Percentiles rank a stretch among this genome's conserved stretches.
phyloP scores from a whole-genome alignment of 495 filamentous ascomycete genomes.

The Durotheca rogersii region DNA sequence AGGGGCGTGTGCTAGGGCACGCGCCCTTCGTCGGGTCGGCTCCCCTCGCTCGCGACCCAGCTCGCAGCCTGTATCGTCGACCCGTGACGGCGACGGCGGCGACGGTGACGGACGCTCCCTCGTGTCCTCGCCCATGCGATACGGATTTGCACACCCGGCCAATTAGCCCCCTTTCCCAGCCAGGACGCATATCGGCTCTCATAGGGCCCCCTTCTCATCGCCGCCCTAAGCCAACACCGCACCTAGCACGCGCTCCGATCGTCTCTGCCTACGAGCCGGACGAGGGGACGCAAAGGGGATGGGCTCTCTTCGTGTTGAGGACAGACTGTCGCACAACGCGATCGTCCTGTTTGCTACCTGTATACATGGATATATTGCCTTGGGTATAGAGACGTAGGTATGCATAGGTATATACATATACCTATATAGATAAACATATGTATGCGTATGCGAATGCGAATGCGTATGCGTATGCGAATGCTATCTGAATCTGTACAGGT shows the following conservation, averaged over 20 bases:
- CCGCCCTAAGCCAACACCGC: slow-evolving; percentile 34
- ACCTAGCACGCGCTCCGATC: slow-evolving; percentile 27
- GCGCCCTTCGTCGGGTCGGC: too few species aligned
- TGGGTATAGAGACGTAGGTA: background rate
- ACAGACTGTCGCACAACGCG: slow-evolving; percentile 25
- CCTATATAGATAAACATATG: slow-evolving; percentile 1
- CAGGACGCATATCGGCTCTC: slow-evolving; percentile 12
- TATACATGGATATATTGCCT: background rate
- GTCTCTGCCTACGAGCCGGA: slow-evolving; percentile 24
- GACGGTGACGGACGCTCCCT: too few species aligned
- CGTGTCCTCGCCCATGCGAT: slow-evolving; percentile 3
- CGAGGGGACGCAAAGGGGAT: slow-evolving; percentile 21
- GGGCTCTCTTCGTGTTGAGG: slow-evolving; percentile 24
- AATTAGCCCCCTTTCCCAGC: slow-evolving; percentile 30
- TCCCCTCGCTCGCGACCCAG: too few species aligned
- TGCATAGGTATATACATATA: background rate
- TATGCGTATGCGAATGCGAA: too few species aligned
- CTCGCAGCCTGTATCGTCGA: too few species aligned
- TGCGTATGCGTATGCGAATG: too few species aligned
- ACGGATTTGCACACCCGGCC: slow-evolving; percentile 25
- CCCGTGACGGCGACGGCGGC: too few species aligned
- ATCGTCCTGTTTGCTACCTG: slow-evolving; percentile 24
- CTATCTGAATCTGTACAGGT: too few species aligned
- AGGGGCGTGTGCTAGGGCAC: too few species aligned
- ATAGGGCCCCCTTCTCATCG: slow-evolving; percentile 30